Percentiles rank a stretch among this genome's conserved stretches.
Evolutionary conservation across 2,329 filamentous ascomycete genomes (phyloP).

Genomic region (Ophiostoma montium): DNA sequence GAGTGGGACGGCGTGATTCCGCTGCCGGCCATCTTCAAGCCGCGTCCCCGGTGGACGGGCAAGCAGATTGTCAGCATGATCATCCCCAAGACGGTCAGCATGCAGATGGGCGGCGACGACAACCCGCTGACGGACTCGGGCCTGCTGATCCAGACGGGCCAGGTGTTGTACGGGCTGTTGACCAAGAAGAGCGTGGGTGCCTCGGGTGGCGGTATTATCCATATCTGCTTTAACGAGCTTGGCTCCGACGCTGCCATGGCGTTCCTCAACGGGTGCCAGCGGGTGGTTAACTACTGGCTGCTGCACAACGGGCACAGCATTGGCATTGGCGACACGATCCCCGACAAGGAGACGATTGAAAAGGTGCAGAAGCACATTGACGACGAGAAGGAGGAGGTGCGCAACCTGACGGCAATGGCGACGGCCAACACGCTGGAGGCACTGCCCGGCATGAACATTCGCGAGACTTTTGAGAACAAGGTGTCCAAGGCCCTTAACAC

Average conservation of each 20-base stretch:
- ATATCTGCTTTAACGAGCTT: constrained; percentile 92
- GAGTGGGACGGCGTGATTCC: constrained; percentile 95
- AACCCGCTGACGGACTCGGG: constrained; percentile 61
- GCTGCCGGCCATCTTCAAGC: constrained; percentile 85
- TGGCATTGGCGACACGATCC: constrained; percentile 95
- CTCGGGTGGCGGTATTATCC: constrained; percentile 76
- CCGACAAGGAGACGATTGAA: constrained; percentile 69
- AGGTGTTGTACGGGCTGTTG: constrained; percentile 80
- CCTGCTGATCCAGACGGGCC: constrained; percentile 69
- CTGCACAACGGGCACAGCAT: constrained; percentile 95
- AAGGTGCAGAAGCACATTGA: constrained; percentile 74
- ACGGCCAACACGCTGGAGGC: constrained; percentile 80
- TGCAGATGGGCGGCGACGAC: constrained; percentile 50
- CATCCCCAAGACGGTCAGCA: constrained; percentile 74
- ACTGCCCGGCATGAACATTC: constrained; percentile 95
- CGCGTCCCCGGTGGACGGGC: constrained; percentile 85
- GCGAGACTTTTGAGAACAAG: constrained; percentile 96
- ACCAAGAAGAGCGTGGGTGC: constrained; percentile 94
- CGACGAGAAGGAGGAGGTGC: constrained; percentile 68
- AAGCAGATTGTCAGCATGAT: constrained; percentile 96
- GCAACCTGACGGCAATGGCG: constrained; percentile 58
- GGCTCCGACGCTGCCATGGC: constrained; percentile 74
- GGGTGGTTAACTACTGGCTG: constrained; percentile 94
- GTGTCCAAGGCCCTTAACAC: constrained; percentile 89
- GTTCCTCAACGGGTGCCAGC: constrained; percentile 92